Percentiles rank a stretch among this genome's conserved stretches.
Evolutionary conservation across 192 early-diverging fungal species (phyloP).

Genomic region (Backusella westeae): DNA sequence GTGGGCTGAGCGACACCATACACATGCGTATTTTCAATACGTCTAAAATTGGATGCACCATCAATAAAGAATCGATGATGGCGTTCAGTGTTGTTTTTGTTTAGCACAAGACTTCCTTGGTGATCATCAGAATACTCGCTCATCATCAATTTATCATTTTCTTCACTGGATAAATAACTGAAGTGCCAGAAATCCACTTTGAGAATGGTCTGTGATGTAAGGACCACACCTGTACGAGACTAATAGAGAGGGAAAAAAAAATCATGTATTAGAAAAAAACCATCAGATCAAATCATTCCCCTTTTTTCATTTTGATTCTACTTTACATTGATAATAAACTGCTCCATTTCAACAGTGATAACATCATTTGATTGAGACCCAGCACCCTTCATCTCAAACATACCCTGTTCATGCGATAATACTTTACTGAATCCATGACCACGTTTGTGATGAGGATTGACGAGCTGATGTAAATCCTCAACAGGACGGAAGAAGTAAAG

Average conservation of each 20-base stretch:
- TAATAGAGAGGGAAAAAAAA: not conserved
- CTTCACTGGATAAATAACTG: slow-evolving; percentile 12
- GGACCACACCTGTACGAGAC: slow-evolving; percentile 51
- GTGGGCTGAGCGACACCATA: slow-evolving; percentile 63
- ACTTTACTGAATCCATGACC: not conserved
- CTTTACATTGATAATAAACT: slow-evolving; percentile 21
- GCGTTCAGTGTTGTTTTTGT: slow-evolving; percentile 2
- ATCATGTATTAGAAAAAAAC: slow-evolving; percentile 8
- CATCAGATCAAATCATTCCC: not conserved
- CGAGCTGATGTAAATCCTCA: slow-evolving; percentile 45
- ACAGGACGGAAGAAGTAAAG: slow-evolving; percentile 55
- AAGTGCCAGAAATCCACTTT: slow-evolving; percentile 59
- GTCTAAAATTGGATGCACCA: slow-evolving; percentile 59
- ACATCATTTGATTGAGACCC: slow-evolving; percentile 1
- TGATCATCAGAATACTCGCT: not conserved
- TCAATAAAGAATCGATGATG: slow-evolving; percentile 31
- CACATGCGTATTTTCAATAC: slow-evolving; percentile 38
- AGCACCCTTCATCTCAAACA: slow-evolving; percentile 33
- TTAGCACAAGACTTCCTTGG: not conserved
- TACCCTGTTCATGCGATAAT: slow-evolving; percentile 14
- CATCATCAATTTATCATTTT: not conserved
- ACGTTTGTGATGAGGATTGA: not conserved
- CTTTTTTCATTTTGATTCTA: not conserved
- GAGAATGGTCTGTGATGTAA: slow-evolving; percentile 54
- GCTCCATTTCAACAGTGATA: slow-evolving; percentile 20